These are phyloP conservation scores for Sporothrix pallida DNA, from an alignment of 2,329 filamentous ascomycete genomes.

Conservation along the genomic window DNA sequence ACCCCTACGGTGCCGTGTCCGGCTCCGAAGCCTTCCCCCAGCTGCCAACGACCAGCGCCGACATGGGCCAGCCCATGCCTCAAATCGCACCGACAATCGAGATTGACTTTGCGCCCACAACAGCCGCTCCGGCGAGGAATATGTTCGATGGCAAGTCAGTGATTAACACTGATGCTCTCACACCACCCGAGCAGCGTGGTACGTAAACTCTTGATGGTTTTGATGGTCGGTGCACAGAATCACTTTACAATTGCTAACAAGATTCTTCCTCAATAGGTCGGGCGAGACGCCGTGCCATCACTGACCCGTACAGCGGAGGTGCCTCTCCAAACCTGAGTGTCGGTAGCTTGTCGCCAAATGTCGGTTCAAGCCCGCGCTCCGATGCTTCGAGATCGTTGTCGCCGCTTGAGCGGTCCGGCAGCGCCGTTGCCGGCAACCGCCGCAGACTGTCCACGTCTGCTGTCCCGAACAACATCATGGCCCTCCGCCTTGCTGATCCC, in stretches of 20 bases:
- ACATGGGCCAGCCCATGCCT: constrained; percentile 68
- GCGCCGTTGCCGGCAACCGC: constrained; percentile 54
- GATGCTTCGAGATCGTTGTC: constrained; percentile 63
- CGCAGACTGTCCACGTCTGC: constrained; percentile 69
- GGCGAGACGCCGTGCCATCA: constrained; percentile 61
- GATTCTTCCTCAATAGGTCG: constrained; percentile 48
- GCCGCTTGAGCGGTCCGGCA: constrained; percentile 61
- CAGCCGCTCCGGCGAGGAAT: constrained; percentile 59
- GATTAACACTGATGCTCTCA: constrained; percentile 79
- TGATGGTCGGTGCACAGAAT: not conserved
- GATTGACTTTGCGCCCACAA: constrained; percentile 85
- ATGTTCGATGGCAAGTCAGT: constrained; percentile 69
- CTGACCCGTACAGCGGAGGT: constrained; percentile 63
- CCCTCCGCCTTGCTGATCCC: constrained; percentile 89
- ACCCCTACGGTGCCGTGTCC: constrained; percentile 50
- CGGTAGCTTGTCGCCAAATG: constrained; percentile 56
- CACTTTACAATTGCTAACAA: constrained; percentile 24
- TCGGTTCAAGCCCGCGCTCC: constrained; percentile 54
- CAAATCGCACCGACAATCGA: constrained; percentile 95
- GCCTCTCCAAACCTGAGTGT: constrained; percentile 47
- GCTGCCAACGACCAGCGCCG: constrained; percentile 56
- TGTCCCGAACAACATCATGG: constrained; percentile 70
- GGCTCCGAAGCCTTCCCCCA: constrained; percentile 58
- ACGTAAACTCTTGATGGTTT: constrained; percentile 37
- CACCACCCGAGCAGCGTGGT: constrained; percentile 74